Conservation (phyloP, 164 flowering plant species). For the Buxus sempervirens region DNA sequence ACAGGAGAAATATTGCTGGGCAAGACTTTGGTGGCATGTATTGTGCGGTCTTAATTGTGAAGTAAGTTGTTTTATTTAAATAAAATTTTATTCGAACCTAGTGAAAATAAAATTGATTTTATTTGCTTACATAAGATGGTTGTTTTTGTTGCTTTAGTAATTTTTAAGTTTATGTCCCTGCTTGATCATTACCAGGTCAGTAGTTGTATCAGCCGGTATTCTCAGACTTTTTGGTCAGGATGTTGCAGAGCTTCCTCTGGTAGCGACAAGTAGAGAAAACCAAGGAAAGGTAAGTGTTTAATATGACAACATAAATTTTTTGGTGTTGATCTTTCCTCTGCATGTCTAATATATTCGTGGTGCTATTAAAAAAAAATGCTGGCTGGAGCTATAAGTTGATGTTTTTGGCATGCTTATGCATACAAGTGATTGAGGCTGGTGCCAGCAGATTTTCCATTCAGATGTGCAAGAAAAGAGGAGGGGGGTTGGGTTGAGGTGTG, state of each 20-base stretch:
- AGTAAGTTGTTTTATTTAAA: slow-evolving; percentile 38
- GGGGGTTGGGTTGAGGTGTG: too few relatives aligned
- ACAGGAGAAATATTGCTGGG: slow-evolving; percentile 84
- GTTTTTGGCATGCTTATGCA: neutral
- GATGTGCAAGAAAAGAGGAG: too few relatives aligned
- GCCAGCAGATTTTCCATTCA: neutral
- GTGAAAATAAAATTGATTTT: neutral
- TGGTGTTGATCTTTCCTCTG: neutral
- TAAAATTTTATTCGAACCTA: too few relatives aligned
- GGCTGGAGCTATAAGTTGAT: neutral
- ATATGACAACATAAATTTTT: neutral
- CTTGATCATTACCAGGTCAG: slow-evolving; percentile 45
- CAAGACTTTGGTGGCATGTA: slow-evolving; percentile 93
- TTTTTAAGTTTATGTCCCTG: neutral
- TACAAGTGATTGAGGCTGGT: neutral
- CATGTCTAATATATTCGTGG: neutral
- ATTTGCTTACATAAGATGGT: neutral
- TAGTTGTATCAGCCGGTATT: slow-evolving; percentile 87
- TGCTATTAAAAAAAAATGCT: neutral
- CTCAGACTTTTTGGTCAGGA: slow-evolving; percentile 79
- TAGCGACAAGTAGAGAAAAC: slow-evolving; percentile 71
- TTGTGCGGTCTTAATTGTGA: slow-evolving; percentile 70
- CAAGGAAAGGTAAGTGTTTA: slow-evolving; percentile 74
- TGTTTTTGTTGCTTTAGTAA: neutral
- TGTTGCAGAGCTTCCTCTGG: slow-evolving; percentile 94